phyloP scores from a whole-genome alignment of 495 filamentous ascomycete genomes.

The Lentithecium fluviatile region DNA sequence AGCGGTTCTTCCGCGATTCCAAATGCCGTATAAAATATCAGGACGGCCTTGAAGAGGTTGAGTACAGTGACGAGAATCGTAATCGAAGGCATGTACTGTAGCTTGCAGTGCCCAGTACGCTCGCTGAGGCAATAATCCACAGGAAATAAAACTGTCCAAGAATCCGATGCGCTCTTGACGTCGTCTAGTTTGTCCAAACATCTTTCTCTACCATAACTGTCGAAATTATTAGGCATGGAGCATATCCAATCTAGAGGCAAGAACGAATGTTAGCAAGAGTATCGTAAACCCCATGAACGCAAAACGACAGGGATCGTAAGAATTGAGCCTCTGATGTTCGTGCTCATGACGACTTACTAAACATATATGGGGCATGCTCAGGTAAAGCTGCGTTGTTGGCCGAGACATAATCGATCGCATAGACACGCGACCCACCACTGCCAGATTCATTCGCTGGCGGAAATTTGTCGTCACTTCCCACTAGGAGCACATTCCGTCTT shows the following conservation, averaged over 20 bases:
- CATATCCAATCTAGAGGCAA: background rate
- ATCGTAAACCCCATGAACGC: no score
- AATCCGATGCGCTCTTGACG: background rate
- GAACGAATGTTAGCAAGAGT: no score
- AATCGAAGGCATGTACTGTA: slow-evolving; percentile 48
- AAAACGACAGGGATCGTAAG: no score
- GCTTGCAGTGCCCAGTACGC: slow-evolving; percentile 40
- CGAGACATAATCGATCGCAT: background rate
- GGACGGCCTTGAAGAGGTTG: slow-evolving; percentile 45
- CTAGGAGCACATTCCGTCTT: slow-evolving; percentile 12
- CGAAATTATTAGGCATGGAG: no score
- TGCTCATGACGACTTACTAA: background rate
- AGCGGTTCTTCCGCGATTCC: slow-evolving; percentile 40
- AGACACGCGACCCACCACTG: background rate
- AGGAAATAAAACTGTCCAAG: slow-evolving; percentile 27
- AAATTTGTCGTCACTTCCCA: slow-evolving; percentile 5
- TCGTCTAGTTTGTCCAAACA: background rate
- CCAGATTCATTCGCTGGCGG: slow-evolving; percentile 1
- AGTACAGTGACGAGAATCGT: slow-evolving; percentile 45
- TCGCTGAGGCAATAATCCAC: slow-evolving; percentile 49
- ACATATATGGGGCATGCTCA: background rate
- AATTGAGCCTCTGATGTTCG: no score
- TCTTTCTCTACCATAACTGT: background rate
- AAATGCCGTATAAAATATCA: slow-evolving; percentile 42
- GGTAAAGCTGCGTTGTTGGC: background rate